These are phyloP conservation scores for Tagetes erecta DNA, from an alignment of 129 eudicot species.

Conservation along the genomic window DNA sequence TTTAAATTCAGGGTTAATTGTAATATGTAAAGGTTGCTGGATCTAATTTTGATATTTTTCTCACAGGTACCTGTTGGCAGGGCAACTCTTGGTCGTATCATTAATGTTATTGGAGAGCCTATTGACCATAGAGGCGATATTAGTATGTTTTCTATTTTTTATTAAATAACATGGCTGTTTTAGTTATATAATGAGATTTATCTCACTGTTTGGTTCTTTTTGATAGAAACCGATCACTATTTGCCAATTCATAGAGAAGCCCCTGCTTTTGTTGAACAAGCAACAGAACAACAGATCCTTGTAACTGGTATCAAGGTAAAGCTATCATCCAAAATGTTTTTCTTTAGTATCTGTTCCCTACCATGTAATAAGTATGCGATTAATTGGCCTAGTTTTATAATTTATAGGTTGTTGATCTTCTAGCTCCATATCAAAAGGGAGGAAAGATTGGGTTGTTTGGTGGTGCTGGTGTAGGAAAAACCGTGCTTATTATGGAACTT, in stretches of 20 bases:
- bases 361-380: neutral
- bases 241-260: conserved; percentile 97
- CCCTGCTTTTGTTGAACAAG: conserved; percentile 94
- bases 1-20: neutral
- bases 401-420: conserved; percentile 90
- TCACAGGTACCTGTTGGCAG: conserved; percentile 92
- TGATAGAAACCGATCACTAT: conserved; percentile 73
- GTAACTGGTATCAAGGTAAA: conserved; percentile 94
- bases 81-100: conserved; percentile 97
- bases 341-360: neutral
- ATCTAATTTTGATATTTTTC: neutral
- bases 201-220: conserved; percentile 6
- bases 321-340: neutral
- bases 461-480: conserved; percentile 99
- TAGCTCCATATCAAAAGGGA: conserved; percentile 98
- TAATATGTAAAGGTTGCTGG: conserved; percentile 7
- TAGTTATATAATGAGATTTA: neutral
- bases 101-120: conserved; percentile 97
- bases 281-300: conserved; percentile 93
- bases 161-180: neutral
- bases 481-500: conserved; percentile 98
- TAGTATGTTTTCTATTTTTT: conserved; percentile 44
- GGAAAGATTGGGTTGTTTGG: conserved; percentile 98
- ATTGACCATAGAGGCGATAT: conserved; percentile 85
- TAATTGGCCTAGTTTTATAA: conserved; percentile 26